phyloP scores from a whole-genome alignment of 805 yeast genomes.

The Clavispora vitiphila region DNA sequence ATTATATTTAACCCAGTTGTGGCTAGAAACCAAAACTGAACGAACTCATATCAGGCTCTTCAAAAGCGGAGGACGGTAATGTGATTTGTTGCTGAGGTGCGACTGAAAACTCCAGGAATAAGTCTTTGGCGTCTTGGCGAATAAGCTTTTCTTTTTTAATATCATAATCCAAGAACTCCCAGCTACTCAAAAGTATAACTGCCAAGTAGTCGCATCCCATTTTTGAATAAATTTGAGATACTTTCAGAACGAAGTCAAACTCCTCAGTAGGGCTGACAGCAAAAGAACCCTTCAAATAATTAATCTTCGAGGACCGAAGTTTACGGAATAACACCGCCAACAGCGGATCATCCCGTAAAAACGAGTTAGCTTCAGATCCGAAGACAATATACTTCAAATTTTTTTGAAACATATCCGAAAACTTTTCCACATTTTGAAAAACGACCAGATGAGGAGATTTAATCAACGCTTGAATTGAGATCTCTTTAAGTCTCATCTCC shows the following conservation, averaged over 20 bases:
- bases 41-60: constrained; percentile 75
- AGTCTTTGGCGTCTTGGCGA: constrained; percentile 3
- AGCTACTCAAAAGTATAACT: constrained; percentile 53
- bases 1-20: neutral
- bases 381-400: constrained; percentile 10
- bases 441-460: constrained; percentile 44
- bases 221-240: constrained; percentile 62
- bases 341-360: constrained; percentile 77
- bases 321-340: constrained; percentile 59
- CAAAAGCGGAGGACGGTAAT: constrained; percentile 50
- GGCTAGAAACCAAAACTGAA: constrained; percentile 44
- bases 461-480: constrained; percentile 60
- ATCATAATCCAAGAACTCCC: constrained; percentile 49
- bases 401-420: constrained; percentile 18
- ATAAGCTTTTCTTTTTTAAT: constrained; percentile 1
- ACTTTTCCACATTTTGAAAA: constrained; percentile 14
- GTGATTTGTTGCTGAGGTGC: constrained; percentile 2
- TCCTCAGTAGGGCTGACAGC: constrained; percentile 46
- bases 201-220: constrained; percentile 91
- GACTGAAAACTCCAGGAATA: constrained; percentile 14
- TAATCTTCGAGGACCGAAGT: constrained; percentile 49
- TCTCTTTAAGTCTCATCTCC: constrained; percentile 41
- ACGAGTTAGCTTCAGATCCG: constrained; percentile 27
- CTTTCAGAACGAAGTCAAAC: constrained; percentile 55
- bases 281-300: constrained; percentile 47